Conservation (phyloP, 441 rosid species). For the Metrosideros polymorpha region DNA sequence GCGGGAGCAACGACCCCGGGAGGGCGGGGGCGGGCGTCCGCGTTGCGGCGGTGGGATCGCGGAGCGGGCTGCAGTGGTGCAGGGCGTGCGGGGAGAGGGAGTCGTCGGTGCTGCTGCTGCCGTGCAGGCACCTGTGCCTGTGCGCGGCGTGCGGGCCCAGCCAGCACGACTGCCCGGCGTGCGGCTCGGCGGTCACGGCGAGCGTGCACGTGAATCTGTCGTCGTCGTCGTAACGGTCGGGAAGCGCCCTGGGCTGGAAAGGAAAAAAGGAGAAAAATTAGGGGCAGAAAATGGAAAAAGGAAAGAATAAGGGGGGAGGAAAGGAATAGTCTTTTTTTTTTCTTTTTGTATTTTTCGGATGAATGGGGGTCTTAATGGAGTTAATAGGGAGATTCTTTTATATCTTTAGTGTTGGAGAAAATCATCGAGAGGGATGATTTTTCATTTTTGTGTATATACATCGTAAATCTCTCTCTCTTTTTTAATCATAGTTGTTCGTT, state of each 20-base stretch:
- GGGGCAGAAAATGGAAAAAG: not conserved
- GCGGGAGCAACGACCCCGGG: constrained; percentile 40
- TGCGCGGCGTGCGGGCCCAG: constrained; percentile 69
- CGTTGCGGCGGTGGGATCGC: not conserved
- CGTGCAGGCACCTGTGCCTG: constrained; percentile 79
- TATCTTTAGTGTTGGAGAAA: not conserved
- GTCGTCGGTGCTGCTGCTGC: constrained; percentile 62
- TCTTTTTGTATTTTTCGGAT: not conserved
- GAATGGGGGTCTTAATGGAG: no score
- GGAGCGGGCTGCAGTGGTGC: constrained; percentile 15
- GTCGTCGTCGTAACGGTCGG: not conserved
- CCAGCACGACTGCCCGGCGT: constrained; percentile 52
- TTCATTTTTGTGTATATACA: not conserved
- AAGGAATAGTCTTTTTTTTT: not conserved
- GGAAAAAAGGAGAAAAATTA: not conserved
- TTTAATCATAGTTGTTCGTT: not conserved
- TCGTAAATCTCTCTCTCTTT: not conserved
- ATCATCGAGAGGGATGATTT: not conserved
- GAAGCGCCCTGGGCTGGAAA: not conserved
- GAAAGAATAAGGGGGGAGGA: not conserved
- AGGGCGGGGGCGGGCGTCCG: not conserved
- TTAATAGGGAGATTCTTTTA: not conserved
- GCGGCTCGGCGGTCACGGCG: constrained; percentile 42
- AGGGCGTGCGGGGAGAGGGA: constrained; percentile 56
- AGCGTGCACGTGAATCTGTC: constrained; percentile 76